Conservation (phyloP, 352 stramenopile genomes). For the Globisporangium okanoganense region DNA sequence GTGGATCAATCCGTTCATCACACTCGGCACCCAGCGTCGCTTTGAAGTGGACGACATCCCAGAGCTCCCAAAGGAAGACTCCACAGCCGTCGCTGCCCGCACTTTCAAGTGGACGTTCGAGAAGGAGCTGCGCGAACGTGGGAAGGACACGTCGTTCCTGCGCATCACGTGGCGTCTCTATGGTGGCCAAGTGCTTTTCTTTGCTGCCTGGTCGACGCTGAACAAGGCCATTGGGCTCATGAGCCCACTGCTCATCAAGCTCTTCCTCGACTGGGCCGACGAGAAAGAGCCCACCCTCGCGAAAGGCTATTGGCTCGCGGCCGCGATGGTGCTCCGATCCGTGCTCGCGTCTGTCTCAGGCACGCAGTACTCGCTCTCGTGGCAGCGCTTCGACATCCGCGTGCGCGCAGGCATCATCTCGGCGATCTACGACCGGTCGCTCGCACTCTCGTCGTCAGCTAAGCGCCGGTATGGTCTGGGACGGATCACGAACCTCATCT, state of each 20-base stretch:
- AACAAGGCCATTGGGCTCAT: conserved; percentile 72
- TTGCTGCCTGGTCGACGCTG: conserved; percentile 59
- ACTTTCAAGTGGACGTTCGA: conserved; percentile 44
- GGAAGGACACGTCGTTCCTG: conserved; percentile 38
- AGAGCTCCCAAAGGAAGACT: conserved; percentile 41
- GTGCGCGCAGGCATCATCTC: conserved; percentile 64
- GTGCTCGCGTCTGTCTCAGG: conserved; percentile 56
- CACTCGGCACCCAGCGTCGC: conserved; percentile 39
- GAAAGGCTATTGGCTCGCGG: conserved; percentile 56
- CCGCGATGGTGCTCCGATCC: conserved; percentile 45
- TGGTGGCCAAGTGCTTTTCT: conserved; percentile 45
- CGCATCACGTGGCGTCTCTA: conserved; percentile 52
- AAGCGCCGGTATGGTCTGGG: conserved; percentile 43
- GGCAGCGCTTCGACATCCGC: conserved; percentile 73
- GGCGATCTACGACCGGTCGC: conserved; percentile 62
- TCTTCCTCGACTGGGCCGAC: conserved; percentile 74
- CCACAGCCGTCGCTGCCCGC: conserved; percentile 35
- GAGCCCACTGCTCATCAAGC: conserved; percentile 74
- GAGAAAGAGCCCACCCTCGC: conserved; percentile 29
- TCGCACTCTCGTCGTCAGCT: conserved; percentile 31
- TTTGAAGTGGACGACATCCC: conserved; percentile 63
- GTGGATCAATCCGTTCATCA: conserved; percentile 69
- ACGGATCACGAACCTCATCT: conserved; percentile 73
- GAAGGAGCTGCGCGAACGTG: conserved; percentile 20
- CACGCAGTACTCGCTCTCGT: conserved; percentile 77